Evolutionary conservation across 345 rosid species (phyloP), one percentile per base, ranked within the genome.

Genomic region (Bretschneidera sinensis): DNA sequence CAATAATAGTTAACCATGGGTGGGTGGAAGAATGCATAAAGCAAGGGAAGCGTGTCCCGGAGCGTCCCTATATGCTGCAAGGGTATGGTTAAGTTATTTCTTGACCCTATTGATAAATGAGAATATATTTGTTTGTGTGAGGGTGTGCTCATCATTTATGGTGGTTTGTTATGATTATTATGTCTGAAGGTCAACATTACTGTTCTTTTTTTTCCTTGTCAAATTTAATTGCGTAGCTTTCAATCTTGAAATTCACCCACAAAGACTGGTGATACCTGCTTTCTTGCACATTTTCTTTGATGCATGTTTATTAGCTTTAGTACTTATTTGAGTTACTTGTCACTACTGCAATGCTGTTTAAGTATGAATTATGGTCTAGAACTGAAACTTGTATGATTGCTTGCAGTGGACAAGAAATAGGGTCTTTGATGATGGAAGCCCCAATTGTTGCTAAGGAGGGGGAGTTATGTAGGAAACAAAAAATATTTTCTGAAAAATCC

Each of bases 11-110:
- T 0, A 90, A 90, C 63, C 97, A 94, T 73, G 78, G 71, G 31
- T 94, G 99, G 99, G 64, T 94, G 0, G 92, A 88, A 74, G 91
- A 88, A 58, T 94, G 97, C 28, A 22, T 85, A 43, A 85, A 69
- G 79, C 66, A 79, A 77, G 79, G 85, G 35, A 76, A 68, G 57
- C 84, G 82, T 66, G 78, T 90, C 28, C 74, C 86, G 0, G 96
- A 88, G 71, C 59, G 54, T 17, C 86, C 92, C 28, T 90, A 88
- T 61, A 73, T 47, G 67, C 56, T 71, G 65, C 74, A 78, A 67
- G 82, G 99, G 99, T 90, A 48, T 57, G 68, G 8, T 53, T 62
- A 39, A 39, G 16, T 39, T 39, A 11, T 1, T 39, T 39, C 33
- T 28, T 9, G 16, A 5, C 10, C 10, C 10, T 39, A 39, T 39